A percentile compares a stretch with the other conserved stretches of the same genome.
Conservation (phyloP, 306 rosid genomes). For the Lithocarpus polystachyus region DNA sequence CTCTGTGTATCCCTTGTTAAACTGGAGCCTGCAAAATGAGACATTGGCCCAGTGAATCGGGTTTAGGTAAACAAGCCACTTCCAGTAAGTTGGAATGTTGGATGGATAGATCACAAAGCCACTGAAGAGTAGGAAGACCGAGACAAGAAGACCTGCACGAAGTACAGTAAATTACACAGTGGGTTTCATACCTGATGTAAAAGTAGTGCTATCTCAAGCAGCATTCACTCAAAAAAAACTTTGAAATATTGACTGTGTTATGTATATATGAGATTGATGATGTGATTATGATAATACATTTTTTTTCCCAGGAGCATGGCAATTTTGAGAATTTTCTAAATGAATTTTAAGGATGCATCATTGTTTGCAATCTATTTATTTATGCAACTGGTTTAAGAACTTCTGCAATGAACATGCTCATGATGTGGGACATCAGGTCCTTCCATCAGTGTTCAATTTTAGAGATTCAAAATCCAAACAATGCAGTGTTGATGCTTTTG, state of each 20-base stretch:
- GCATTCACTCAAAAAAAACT: neutral
- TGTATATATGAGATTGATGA: neutral
- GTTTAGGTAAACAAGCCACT: neutral
- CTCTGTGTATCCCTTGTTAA: constrained; percentile 1
- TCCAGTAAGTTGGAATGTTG: constrained; percentile 11
- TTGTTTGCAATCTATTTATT: neutral
- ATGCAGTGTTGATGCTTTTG: neutral
- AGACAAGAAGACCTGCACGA: constrained; percentile 5
- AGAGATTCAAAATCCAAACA: neutral
- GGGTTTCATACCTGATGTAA: neutral
- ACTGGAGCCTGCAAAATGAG: constrained; percentile 9
- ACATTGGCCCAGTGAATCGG: constrained; percentile 11
- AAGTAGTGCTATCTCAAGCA: neutral
- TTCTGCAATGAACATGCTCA: neutral
- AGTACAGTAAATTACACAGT: neutral
- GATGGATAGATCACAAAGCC: constrained; percentile 14
- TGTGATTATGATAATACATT: neutral
- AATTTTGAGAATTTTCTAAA: neutral
- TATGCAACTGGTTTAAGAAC: neutral
- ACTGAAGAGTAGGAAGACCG: constrained; percentile 9
- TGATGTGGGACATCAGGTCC: neutral
- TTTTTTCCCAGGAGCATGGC: neutral
- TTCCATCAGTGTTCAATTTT: neutral
- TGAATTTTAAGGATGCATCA: neutral
- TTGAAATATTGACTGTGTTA: neutral